Base-by-base conservation (phyloP, 257 asterid species). In the Datura wrightii region DNA sequence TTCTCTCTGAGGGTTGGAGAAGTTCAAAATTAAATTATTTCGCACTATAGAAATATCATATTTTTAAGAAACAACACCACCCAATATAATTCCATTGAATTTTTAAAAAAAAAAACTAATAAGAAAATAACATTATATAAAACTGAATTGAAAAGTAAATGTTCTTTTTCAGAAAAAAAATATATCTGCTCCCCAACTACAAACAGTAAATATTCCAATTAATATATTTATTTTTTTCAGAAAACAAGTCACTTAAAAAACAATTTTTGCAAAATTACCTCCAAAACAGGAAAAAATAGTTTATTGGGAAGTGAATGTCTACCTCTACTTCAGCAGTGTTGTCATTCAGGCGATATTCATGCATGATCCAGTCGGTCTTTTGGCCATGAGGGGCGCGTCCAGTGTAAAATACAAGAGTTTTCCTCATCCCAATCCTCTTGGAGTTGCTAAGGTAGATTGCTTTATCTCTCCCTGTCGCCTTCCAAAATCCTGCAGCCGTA, bases 341-440 rank as follows among this genome's bases (percentile, higher is more conserved):
- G 13, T 93, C 93, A 50, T 90, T 93, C n/a, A 94, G 88, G 46
- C 97, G 96, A 78, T 93, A 94, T 53, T 94, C 98, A 71, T 93
- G 98, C 98, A 94, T 94, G 91, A 94, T 94, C 98, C 98, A 94
- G 55, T 93, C 98, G 2, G 97, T 94, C 84, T 93, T 94, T 37
- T 89, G 93, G 86, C 98, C 98, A 37, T 87, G 98, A 82, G 98
- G 98, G 78, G 97, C 98, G 5, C 98, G 93, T 37, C 98, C 98
- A 34, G 92, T 90, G 90, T 93, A 94, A 89, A 94, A 94, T 79
- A 94, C 98, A 7, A 93, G 97, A 83, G 97, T 94, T 88, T 94
- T 94, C 82, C 97, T 90, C 98, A 92, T 93, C 7, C 98, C 98
- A 14, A 93, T 93, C 63, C 92, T 87, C 85, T 88, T 90, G 10